Evolutionary conservation across 352 stramenopile species (phyloP), one percentile per base, ranked within the genome.

Genomic region (Aphanomyces euteiches): DNA sequence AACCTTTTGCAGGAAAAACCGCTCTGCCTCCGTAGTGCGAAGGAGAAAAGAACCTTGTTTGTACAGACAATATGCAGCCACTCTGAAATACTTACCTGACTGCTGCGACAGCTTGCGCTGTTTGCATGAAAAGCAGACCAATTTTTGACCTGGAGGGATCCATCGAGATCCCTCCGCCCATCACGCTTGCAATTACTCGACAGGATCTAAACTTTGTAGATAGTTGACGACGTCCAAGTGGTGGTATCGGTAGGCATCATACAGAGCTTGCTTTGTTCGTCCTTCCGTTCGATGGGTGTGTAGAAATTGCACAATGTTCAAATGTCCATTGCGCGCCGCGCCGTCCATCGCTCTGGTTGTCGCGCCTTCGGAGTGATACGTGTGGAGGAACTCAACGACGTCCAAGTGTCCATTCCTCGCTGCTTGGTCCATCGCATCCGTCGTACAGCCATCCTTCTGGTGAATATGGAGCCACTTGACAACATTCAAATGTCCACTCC

Each of bases 361-460:
- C 15, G 28, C 45, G 21, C 60, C 60, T 21, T 67, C 60, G 5
- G 21, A 15, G 19, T 36, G 4, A 19, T 67, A 41, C 47, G 7
- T 39, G 8, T 67, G 60, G 6, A 67, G 21, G 21, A 67, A 67
- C 19, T 63, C 7, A n/a, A 67, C 60, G 47, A 67, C 5, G 8
- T 19, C 5, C 8, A 67, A 15, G 36, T 67, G 60, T 4, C 60
- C 60, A n/a, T 57, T 56, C 7, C 37, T 10, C 4, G 60, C 60
- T 57, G 60, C 60, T 15, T 19, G 10, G 19, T 67, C 60, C 60
- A 67, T 67, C 8, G 60, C 60, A 15, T n/a, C 47, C 17, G 60
- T 67, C 47, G 60, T 67, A 37, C 60, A 67, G 37, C 60, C 60
- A 6, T 67, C 60, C 3, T 3, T 5, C 21, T 36, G 41, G 19